Conservation (phyloP, 371 early-diverging fungal genomes). For the Saksenaea vasiformis region DNA sequence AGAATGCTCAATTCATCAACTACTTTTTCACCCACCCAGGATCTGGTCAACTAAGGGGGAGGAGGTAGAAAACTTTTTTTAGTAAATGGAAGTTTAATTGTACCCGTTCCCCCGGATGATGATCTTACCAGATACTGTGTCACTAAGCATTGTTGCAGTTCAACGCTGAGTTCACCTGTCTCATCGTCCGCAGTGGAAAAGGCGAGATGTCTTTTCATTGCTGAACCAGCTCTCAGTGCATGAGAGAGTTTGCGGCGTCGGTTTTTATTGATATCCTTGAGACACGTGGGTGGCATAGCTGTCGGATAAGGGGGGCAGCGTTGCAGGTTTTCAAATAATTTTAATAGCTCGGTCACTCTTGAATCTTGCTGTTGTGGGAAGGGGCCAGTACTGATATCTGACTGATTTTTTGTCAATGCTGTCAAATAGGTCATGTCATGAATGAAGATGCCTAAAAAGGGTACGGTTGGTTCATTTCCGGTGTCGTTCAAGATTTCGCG, state of each 20-base stretch:
- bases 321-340: slow-evolving; percentile 54
- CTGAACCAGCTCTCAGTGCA: slow-evolving; percentile 27
- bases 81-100: too few species aligned
- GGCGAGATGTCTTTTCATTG: slow-evolving; percentile 20
- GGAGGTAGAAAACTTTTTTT: too few species aligned
- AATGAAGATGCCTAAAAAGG: slow-evolving; percentile 77
- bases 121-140: slow-evolving; percentile 68
- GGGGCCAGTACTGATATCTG: slow-evolving; percentile 25
- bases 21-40: slow-evolving; percentile 68
- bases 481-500: slow-evolving; percentile 49
- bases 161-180: slow-evolving; percentile 31
- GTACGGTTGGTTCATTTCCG: slow-evolving; percentile 61
- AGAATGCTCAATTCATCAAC: slow-evolving; percentile 72
- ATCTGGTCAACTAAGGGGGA: slow-evolving; percentile 49
- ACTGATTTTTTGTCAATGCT: slow-evolving; percentile 52
- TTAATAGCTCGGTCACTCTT: slow-evolving; percentile 49
- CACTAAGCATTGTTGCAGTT: slow-evolving; percentile 54
- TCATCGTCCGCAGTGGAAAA: slow-evolving; percentile 26
- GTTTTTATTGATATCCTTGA: slow-evolving; percentile 55
- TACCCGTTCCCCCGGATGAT: too few species aligned
- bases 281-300: slow-evolving; percentile 45
- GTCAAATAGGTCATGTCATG: slow-evolving; percentile 78
- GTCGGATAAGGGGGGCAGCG: slow-evolving; percentile 62
- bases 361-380: slow-evolving; percentile 34
- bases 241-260: slow-evolving; percentile 48